These are phyloP conservation scores for Fomes fomentarius DNA, from an alignment of 1,284 basidiomycete genomes.

Conservation along the genomic window DNA sequence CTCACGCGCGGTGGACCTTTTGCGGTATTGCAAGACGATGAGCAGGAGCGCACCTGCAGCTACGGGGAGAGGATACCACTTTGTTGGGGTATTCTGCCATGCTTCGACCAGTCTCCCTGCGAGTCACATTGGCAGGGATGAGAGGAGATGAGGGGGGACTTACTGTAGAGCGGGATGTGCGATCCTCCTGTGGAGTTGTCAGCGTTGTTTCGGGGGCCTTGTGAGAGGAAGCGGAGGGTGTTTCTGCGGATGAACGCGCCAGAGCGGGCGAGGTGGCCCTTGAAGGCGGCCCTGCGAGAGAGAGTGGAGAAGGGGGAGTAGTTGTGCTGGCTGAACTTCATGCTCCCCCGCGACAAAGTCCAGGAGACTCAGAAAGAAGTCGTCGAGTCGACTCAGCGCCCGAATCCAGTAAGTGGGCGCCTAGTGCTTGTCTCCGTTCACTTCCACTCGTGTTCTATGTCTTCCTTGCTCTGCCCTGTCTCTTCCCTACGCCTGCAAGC, in stretches of 20 bases:
- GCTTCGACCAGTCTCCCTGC: conserved; percentile 60
- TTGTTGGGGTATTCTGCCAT: conserved; percentile 89
- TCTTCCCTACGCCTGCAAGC: conserved; percentile 2
- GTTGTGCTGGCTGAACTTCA: conserved; percentile 17
- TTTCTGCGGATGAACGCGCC: conserved; percentile 8
- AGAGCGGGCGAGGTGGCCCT: conserved; percentile 13
- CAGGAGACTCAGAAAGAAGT: no score
- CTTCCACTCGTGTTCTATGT: conserved; percentile 17
- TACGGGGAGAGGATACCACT: conserved; percentile 95
- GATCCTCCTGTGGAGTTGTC: conserved; percentile 12
- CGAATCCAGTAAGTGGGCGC: no score
- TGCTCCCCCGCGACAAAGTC: conserved; percentile 1
- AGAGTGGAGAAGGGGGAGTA: conserved; percentile 12
- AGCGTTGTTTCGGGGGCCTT: conserved; percentile 10
- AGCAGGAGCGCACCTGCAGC: conserved; percentile 90
- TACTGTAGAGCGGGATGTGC: conserved; percentile 18
- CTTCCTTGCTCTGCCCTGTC: conserved; percentile 6
- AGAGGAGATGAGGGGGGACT: background rate
- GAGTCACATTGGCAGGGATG: background rate
- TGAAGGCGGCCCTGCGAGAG: conserved; percentile 8
- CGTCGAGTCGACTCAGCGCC: no score
- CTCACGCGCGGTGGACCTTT: conserved; percentile 57
- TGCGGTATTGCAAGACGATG: conserved; percentile 81
- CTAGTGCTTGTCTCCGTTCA: no score
- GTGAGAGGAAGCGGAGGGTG: conserved; percentile 10